Evolutionary conservation across 805 yeast species (phyloP), one percentile per base, ranked within the genome.

Genomic region (Yamadazyma paraphyllophila): DNA sequence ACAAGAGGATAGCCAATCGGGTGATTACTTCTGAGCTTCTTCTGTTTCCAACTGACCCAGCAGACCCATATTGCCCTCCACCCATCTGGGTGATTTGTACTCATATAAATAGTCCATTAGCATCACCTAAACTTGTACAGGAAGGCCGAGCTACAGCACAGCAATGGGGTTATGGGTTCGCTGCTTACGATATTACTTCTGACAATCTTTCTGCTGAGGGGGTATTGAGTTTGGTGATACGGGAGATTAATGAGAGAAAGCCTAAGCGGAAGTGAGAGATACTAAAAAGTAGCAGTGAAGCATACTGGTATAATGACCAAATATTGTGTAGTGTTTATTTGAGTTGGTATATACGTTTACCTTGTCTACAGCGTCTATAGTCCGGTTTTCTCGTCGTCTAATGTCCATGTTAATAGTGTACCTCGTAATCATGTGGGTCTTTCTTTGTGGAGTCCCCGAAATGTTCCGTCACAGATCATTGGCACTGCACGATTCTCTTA

Each of bases 41-140:
- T 20, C 62, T 54, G n/a, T 57, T 57, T 35, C 58, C 67, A 1
- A 42, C 53, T 29, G 68, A 70, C 49, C 73, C 73, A 1, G 51
- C 63, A 2, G 67, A 66, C 41, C 68, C 67, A 2, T 55, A 56
- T 44, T 56, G 67, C 39, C 68, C 71, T 12, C 95, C 94, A 0
- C 91, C 92, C 1, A 76, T 84, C 12, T 65, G 85, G 56, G 69
- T 86, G 4, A 75, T 83, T 2, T 84, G 87, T 52, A 84, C 92
- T 0, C 85, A 86, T 56, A 59, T 69, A 0, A 69, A 75, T 31
- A 81, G 78, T 58, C 76, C 72, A 12, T 64, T 82, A 40, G 80
- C 82, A 0, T 79, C 87, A 26, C 89, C 90, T 0, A 58, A 71
- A 11, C 57, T 85, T 36, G 67, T 85, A 2, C 78, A 77, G 36